Base-by-base conservation (phyloP, 2,329 filamentous ascomycete species). In the Aspergillus spinulosporus region DNA sequence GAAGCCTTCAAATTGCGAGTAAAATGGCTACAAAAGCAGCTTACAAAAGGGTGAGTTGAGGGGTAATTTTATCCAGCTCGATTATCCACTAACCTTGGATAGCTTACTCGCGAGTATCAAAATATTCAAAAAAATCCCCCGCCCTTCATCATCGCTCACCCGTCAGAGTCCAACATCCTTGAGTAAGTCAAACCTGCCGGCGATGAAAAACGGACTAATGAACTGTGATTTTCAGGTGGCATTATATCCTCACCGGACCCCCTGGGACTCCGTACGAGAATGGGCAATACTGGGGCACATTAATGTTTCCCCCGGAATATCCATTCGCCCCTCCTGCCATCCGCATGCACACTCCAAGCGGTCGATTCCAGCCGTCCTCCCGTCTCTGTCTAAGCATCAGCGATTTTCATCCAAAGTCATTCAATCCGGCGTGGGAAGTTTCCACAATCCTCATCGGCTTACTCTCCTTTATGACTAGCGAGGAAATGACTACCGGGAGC, bases 341-440 rank as follows among this genome's bases (percentile, higher is more conserved):
- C 74, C 91, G 93, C 70, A 99, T 99, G 94, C 94, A 97, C 80
- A 99, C 94, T 0, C 94, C 94, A 1, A 93, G 88, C 9, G 94
- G 94, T 57, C 90, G 94, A 69, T 99, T 99, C 78, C 91, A 96
- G 72, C 91, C 92, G 2, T 94, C 89, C 1, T 92, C 91, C 11
- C 85, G 94, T 49, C 85, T 99, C 21, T 99, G 94, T 69, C 87
- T 99, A 47, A 95, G 90, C 70, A 99, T 99, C 68, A 93, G 88
- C 66, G 94, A 99, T 72, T 99, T 97, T 76, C 94, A 99, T 72
- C 94, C 94, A 3, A 96, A 96, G 74, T 93, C 89, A 29, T 99
- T 97, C 80, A 99, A 99, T 72, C 94, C 94, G 1, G 92, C 94
- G 1, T 99, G 94, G 94, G 93, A 96, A 70, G 94, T 99, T 5